Evolutionary conservation across 176 grass and related monocot species (phyloP), one percentile per base, ranked within the genome.

Genomic region (Oryza australiensis): DNA sequence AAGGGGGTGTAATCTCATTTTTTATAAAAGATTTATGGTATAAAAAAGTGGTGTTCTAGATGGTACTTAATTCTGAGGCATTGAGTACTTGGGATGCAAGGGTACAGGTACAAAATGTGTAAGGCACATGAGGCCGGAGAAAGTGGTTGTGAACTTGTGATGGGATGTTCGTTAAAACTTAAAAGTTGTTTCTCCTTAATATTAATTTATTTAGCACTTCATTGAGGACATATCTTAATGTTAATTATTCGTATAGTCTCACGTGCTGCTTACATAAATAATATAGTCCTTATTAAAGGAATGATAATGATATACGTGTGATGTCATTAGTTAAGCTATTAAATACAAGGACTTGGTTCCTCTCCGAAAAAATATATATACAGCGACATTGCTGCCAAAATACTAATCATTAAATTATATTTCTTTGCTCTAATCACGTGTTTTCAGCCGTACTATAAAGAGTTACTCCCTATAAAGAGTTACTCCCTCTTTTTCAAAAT

Each of bases 61-160:
- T 62, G 51, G 24, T 63, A 69, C 69, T 55, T 73, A 72, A 72
- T 82, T 62, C 26, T 43, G 51, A 62, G 34, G 69, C 38, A 7
- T 35, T 23, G 53, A 59, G 18, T 59, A 23, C 68, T 45, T 45
- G 10, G 5, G 35, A 81, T 62, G 32, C 23, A 71, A 46, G 59
- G 69, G 20, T 26, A 15, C 6, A 73, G 20, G 35, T 63, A 62
- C 26, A 41, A 57, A 67, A 66, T 75, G 62, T 28, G 41, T 26
- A 83, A 51, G 30, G 27, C 59, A 26, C 7, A 28, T 67, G n/a
- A 57, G 23, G 30, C 48, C 3, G 9, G 63, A 68, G 60, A 74
- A 51, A 74, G 9, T 12, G 12, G 20, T 14, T 66, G 53, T 26
- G 60, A 53, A 66, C 27, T 71, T 37, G 7, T 37, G 35, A 37